Conservation (phyloP, 2,329 filamentous ascomycete genomes). For the Septoria petroselini region DNA sequence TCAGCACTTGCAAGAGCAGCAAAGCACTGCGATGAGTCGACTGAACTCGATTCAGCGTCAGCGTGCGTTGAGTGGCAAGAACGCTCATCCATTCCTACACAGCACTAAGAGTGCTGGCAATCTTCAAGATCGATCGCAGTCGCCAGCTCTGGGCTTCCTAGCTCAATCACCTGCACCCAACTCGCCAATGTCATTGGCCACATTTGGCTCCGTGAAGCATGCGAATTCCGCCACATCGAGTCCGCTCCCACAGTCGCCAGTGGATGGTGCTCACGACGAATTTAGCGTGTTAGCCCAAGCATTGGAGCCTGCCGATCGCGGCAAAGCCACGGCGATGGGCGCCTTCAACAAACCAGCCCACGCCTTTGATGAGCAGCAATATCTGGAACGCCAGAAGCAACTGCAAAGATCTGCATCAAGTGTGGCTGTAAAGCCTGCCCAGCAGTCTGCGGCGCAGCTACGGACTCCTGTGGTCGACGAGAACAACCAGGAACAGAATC, state of each 20-base stretch:
- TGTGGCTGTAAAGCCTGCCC: conserved; percentile 22
- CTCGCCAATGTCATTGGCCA: conserved; percentile 39
- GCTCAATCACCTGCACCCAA: conserved; percentile 42
- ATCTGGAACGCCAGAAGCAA: conserved; percentile 75
- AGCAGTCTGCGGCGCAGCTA: conserved; percentile 27
- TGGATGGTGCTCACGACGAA: conserved; percentile 66
- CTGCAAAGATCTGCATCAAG: conserved; percentile 58
- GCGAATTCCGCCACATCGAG: conserved; percentile 39
- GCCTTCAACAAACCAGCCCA: conserved; percentile 69
- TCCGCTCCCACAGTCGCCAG: conserved; percentile 47
- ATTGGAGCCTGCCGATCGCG: conserved; percentile 71
- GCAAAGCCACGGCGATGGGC: conserved; percentile 74
- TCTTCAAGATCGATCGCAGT: conserved; percentile 50
- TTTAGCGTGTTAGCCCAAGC: conserved; percentile 57
- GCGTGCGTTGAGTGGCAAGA: conserved; percentile 51
- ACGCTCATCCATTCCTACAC: conserved; percentile 42
- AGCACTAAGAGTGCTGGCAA: conserved; percentile 61
- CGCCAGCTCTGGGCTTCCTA: conserved; percentile 33
- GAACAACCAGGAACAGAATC: conserved; percentile 25
- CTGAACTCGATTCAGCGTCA: conserved; percentile 74
- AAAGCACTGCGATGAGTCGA: conserved; percentile 70
- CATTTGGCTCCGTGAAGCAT: conserved; percentile 39
- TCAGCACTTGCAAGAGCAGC: conserved; percentile 76
- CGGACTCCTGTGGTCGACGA: conserved; percentile 28
- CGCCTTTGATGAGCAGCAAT: conserved; percentile 81